phyloP scores from a whole-genome alignment of 148 eudicot genomes.

The Cornus kousa region DNA sequence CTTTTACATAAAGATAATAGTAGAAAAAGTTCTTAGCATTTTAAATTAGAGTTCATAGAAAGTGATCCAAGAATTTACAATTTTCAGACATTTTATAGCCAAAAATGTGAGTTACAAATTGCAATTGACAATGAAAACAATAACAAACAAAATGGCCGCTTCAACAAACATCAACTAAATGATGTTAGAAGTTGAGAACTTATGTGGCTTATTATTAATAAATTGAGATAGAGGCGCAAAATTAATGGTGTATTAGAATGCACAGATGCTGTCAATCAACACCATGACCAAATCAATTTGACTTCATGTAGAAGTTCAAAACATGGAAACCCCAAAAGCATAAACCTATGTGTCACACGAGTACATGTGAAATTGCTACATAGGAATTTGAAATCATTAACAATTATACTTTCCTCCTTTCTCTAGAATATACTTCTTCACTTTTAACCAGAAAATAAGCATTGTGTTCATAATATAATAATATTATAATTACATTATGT shows the following conservation, averaged over 20 bases:
- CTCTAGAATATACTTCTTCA: not conserved
- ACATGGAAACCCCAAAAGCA: not conserved
- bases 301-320: not conserved
- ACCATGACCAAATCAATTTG: not conserved
- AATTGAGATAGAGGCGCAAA: not conserved
- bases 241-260: not conserved
- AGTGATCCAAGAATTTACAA: not conserved
- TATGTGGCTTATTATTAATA: not conserved
- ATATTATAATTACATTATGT: too few species aligned
- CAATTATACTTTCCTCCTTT: not conserved
- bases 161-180: not conserved
- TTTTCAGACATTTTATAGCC: not conserved
- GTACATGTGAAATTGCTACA: not conserved
- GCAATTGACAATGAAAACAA: too few species aligned
- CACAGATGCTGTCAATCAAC: not conserved
- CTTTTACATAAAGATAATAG: not conserved
- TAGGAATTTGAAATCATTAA: not conserved
- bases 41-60: not conserved
- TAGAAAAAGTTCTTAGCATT: not conserved
- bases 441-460: not conserved
- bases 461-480: too few species aligned
- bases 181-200: not conserved
- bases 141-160: not conserved
- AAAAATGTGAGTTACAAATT: too few species aligned
- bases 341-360: not conserved